phyloP scores from a whole-genome alignment of 257 asterid genomes.

The Solanum appendiculatum region DNA sequence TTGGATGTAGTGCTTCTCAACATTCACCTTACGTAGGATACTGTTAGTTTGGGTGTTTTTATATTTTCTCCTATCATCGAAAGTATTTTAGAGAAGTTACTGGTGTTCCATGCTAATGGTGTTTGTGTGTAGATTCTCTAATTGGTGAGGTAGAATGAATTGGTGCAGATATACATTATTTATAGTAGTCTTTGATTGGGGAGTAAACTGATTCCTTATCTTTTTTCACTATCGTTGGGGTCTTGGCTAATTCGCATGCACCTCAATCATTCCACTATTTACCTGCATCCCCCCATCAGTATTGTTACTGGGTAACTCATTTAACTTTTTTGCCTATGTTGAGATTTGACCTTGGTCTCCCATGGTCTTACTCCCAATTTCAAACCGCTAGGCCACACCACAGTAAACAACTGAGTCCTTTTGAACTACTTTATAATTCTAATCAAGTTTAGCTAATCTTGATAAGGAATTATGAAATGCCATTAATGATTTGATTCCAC shows the following conservation, averaged over 20 bases:
- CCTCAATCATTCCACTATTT: not conserved
- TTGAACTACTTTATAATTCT: not conserved
- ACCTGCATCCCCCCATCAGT: not conserved
- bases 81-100: not conserved
- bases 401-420: not conserved
- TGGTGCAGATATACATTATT: not conserved
- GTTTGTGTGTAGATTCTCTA: not conserved
- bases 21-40: constrained; percentile 41
- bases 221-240: not conserved
- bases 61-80: not conserved
- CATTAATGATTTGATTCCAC: not conserved
- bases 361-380: not conserved
- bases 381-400: not conserved
- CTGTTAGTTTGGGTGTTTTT: not conserved
- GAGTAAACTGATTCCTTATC: not conserved
- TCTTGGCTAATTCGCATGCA: not conserved
- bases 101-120: not conserved
- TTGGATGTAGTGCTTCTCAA: constrained; percentile 46
- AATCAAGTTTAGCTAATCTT: not conserved
- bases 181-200: not conserved
- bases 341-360: not conserved
- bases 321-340: not conserved
- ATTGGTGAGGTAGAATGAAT: not conserved
- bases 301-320: not conserved
- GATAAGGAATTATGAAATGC: not conserved